Evolutionary conservation across 1,284 basidiomycete species (phyloP), one percentile per base, ranked within the genome.

Genomic region (Apiotrichum sp.): DNA sequence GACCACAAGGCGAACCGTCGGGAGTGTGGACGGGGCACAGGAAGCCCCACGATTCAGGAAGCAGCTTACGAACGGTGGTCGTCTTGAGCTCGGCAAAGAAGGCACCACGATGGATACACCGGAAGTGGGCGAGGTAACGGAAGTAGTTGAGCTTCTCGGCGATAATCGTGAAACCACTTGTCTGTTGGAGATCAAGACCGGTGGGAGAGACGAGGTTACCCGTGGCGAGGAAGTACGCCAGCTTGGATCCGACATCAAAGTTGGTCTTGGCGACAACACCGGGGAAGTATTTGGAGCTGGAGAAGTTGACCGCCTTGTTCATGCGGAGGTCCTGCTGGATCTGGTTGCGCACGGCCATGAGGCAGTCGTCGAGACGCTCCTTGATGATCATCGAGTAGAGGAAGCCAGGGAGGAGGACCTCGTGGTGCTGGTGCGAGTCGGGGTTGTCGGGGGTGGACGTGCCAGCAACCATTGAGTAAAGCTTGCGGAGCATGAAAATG

Each of bases 1-100:
- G 83, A 76, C 96, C 96, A 76, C 96, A 99, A 9, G 96, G 96
- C 31, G 93, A 84, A 65, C 96, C 96, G 80, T 99, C 96, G 33
- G 96, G 96, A 2, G 96, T 99, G 74, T 99, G 96, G 7, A 98
- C 96, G 14, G 96, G 96, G 69, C 96, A 99, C 9, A 99, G 79
- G 81, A 99, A 99, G 55, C 95, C 95, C 96, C 96, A 99, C 39
- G 96, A 90, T 78, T 99, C 96, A 11, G 96, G 96, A 22, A 98
- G 80, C 58, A 99, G 80, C 77, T 98, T 98, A 68, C 96, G 88
- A 49, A 99, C 96, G 29, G 93, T 87, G 0, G 96, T 99, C 1
- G 96, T 99, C 81, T 98, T 98, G 59, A 98, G 84, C 74, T 98
- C 93, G 29, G 95, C 92, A 72, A 98, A 99, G 84, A 99, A 99